Base-by-base conservation (phyloP, 768 basidiomycete genomes). In the Cystofilobasidium ferigula region DNA sequence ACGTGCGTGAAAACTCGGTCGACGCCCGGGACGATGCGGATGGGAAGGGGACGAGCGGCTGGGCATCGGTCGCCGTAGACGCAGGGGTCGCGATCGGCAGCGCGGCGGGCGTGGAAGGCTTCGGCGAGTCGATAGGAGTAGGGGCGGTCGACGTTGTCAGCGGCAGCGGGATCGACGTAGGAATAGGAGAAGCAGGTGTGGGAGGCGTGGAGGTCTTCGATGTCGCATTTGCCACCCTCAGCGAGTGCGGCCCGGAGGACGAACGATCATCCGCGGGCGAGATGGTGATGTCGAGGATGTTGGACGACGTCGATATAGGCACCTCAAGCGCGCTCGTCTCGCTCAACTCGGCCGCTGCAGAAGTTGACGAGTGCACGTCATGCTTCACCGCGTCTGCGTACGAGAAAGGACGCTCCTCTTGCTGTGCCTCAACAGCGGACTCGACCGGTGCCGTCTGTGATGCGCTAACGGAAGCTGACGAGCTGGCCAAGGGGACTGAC, bases 371-470 rank as follows among this genome's bases (percentile, higher is more conserved):
- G 34, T n/a, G 20, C 24, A 34, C 20, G 20, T 35, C 56, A 16
- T 40, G 24, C 28, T 30, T 54, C 9, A 40, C 62, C 10, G 36
- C 48, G 16, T 60, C 62, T 10, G 57, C 35, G n/a, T 38, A 58
- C 58, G 57, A 58, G 32, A 47, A 40, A 18, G 43, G 63, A 34
- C 7, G 63, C n/a, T n/a, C n/a, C n/a, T n/a, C n/a, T n/a, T n/a
- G n/a, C n/a, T n/a, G n/a, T n/a, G n/a, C n/a, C n/a, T n/a, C n/a
- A n/a, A n/a, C n/a, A n/a, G n/a, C n/a, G n/a, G n/a, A n/a, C n/a
- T n/a, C n/a, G n/a, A n/a, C n/a, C n/a, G n/a, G n/a, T n/a, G n/a
- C n/a, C n/a, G n/a, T n/a, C n/a, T n/a, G n/a, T n/a, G n/a, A n/a
- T n/a, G n/a, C n/a, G n/a, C n/a, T n/a, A n/a, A n/a, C n/a, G n/a